Evolutionary conservation across 805 yeast species (phyloP).

Genomic region (Kuraishia piskuri): DNA sequence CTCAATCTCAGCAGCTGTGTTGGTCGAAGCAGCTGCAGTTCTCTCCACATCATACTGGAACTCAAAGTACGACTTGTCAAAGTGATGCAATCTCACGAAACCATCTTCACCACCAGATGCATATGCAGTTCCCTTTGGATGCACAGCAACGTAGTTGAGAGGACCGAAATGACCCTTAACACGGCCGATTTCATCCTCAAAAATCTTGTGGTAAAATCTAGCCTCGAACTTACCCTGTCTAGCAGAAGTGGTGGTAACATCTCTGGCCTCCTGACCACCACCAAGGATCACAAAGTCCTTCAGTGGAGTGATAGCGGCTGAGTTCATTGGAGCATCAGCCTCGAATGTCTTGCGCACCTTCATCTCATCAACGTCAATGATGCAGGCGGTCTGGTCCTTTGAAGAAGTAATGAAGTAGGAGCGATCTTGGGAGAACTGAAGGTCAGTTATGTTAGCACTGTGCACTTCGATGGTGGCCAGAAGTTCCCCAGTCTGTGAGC

Average conservation of each 20-base stretch:
- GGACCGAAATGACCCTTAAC: constrained; percentile 99
- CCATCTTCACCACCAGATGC: constrained; percentile 99
- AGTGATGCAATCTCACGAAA: constrained; percentile 85
- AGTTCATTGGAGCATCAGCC: constrained; percentile 90
- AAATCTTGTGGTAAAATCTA: constrained; percentile 89
- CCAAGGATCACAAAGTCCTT: constrained; percentile 91
- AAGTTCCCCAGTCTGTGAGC: constrained; percentile 66
- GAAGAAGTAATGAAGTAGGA: constrained; percentile 90
- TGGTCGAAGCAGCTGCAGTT: constrained; percentile 42
- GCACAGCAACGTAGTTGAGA: constrained; percentile 84
- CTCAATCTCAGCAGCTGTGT: not conserved
- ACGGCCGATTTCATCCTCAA: constrained; percentile 93
- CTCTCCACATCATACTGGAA: constrained; percentile 89
- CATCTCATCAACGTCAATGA: constrained; percentile 72
- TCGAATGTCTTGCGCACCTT: constrained; percentile 63
- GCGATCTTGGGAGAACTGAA: constrained; percentile 81
- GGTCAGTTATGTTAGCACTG: constrained; percentile 73
- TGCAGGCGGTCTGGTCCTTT: constrained; percentile 77
- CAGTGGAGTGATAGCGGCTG: constrained; percentile 89
- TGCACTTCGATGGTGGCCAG: constrained; percentile 55
- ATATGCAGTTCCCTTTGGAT: constrained; percentile 87
- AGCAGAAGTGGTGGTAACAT: constrained; percentile 94
- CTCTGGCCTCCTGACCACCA: constrained; percentile 99
- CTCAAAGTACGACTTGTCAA: constrained; percentile 88
- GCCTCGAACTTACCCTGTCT: constrained; percentile 96